Evolutionary conservation across 2,329 filamentous ascomycete species (phyloP).

Genomic region (Ceratocystis cubensis): DNA sequence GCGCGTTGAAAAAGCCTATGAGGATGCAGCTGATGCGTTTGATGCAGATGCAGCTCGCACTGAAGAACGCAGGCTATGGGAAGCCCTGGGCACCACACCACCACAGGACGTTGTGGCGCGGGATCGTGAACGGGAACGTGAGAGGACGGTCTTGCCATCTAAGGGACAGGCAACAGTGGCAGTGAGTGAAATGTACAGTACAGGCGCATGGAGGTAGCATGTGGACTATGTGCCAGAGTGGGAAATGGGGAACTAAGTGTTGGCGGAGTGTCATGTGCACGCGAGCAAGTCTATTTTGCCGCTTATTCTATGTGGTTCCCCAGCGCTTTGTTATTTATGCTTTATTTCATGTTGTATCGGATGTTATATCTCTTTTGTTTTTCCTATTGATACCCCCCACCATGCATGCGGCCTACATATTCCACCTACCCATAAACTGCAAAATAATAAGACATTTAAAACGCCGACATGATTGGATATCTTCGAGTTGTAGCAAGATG

Average conservation of each 20-base stretch:
- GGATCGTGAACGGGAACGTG: neutral
- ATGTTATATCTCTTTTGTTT: neutral
- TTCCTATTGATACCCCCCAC: conserved; percentile 1
- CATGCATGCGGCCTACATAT: neutral
- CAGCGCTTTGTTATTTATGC: neutral
- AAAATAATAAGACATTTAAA: neutral
- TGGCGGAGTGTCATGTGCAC: neutral
- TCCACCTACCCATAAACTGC: neutral
- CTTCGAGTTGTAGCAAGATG: neutral
- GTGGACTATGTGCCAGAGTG: conserved; percentile 33
- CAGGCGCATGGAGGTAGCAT: conserved; percentile 31
- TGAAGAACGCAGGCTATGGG: conserved; percentile 38
- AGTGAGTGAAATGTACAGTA: conserved; percentile 24
- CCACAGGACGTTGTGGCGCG: conserved; percentile 30
- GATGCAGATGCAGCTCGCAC: conserved; percentile 32
- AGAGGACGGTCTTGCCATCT: neutral
- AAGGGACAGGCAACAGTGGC: conserved; percentile 6
- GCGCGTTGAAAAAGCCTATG: conserved; percentile 32
- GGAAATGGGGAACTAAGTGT: conserved; percentile 27
- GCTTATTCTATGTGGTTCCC: neutral
- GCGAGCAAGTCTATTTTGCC: too few species aligned
- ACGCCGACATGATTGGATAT: neutral
- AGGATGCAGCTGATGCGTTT: conserved; percentile 33
- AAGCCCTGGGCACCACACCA: conserved; percentile 30
- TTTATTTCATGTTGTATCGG: neutral